Evolutionary conservation across 2,329 filamentous ascomycete species (phyloP).

Genomic region (Phialocephala subalpina): DNA sequence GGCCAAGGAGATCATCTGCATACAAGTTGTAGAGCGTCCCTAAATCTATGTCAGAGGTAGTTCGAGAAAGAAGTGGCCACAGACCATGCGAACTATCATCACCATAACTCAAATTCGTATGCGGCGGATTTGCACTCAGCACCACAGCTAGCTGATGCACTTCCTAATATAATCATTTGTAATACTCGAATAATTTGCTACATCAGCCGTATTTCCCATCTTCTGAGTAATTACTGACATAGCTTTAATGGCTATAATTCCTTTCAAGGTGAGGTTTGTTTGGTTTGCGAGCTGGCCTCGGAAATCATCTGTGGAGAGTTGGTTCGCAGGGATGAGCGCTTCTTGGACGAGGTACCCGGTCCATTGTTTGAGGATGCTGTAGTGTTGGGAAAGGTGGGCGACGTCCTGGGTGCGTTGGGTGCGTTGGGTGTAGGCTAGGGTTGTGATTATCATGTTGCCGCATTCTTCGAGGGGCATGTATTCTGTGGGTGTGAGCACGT

Average conservation of each 20-base stretch:
- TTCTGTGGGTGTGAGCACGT: too few species aligned
- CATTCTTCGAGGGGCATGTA: constrained; percentile 82
- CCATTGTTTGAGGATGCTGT: constrained; percentile 79
- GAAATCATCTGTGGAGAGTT: constrained; percentile 86
- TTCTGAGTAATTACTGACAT: constrained; percentile 76
- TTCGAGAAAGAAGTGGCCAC: background rate
- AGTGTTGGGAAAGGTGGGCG: constrained; percentile 69
- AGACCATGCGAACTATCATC: constrained; percentile 56
- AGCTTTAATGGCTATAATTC: constrained; percentile 82
- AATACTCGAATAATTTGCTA: constrained; percentile 65
- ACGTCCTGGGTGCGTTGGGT: constrained; percentile 60
- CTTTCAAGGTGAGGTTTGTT: constrained; percentile 84
- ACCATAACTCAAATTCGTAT: constrained; percentile 83
- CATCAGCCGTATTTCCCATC: constrained; percentile 65
- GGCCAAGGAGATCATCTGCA: constrained; percentile 79
- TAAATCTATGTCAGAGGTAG: constrained; percentile 8
- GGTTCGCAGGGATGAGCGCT: constrained; percentile 76
- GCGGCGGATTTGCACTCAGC: constrained; percentile 63
- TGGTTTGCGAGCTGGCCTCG: constrained; percentile 81
- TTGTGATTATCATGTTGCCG: constrained; percentile 85
- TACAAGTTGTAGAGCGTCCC: constrained; percentile 80
- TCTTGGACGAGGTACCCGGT: constrained; percentile 78
- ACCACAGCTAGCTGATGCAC: constrained; percentile 77
- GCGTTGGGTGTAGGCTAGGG: constrained; percentile 71
- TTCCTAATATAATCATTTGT: constrained; percentile 74